Conservation (phyloP, 495 filamentous ascomycete species). For the Lasiosphaeris hirsuta region DNA sequence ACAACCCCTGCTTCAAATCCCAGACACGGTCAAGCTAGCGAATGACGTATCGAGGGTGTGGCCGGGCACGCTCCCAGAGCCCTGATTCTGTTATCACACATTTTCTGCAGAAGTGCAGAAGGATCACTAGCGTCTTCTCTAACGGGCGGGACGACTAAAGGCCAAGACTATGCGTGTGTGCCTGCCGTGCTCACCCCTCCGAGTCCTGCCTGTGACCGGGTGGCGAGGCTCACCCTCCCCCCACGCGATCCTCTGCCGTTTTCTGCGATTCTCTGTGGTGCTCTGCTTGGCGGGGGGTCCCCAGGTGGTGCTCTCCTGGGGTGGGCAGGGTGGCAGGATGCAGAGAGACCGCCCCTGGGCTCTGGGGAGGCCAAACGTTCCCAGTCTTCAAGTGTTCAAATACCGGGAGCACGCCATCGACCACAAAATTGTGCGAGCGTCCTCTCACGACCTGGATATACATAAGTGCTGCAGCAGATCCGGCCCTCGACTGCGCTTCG, state of each 20-base stretch:
- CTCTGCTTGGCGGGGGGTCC: too few species aligned
- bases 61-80: not conserved
- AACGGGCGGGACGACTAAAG: not conserved
- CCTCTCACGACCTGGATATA: not conserved
- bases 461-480: not conserved
- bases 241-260: not conserved
- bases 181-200: not conserved
- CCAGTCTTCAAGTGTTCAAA: not conserved
- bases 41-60: too few species aligned
- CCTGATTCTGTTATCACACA: constrained; percentile 8
- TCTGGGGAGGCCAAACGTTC: not conserved
- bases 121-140: not conserved
- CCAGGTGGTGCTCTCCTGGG: too few species aligned
- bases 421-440: constrained; percentile 9
- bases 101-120: not conserved
- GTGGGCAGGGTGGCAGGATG: too few species aligned
- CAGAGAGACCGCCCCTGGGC: too few species aligned
- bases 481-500: not conserved
- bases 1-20: too few species aligned
- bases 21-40: too few species aligned
- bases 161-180: not conserved
- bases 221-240: not conserved
- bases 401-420: constrained; percentile 8
- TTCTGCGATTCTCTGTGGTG: too few species aligned
- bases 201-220: not conserved